Conservation (phyloP, 768 basidiomycete species). For the Ramaria sp. region DNA sequence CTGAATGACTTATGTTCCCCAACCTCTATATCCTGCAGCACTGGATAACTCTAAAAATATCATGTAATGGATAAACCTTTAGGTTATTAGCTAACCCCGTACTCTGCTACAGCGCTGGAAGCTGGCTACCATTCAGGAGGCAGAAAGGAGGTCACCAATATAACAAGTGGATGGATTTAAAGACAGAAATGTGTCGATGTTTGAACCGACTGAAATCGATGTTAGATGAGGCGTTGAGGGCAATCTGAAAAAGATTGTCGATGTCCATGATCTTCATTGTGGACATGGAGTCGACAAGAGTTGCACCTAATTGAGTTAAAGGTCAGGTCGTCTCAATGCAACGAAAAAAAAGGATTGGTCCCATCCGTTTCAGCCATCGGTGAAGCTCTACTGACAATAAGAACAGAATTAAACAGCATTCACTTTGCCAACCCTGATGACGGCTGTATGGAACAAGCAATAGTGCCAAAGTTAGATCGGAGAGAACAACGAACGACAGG, state of each 20-base stretch:
- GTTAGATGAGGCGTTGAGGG: no score
- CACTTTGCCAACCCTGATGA: background rate
- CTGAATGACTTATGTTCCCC: background rate
- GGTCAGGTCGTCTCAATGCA: background rate
- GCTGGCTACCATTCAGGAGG: no score
- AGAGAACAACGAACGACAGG: background rate
- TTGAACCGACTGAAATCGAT: no score
- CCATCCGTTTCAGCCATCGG: conserved; percentile 29
- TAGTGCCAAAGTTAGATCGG: no score
- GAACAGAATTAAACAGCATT: conserved; percentile 3
- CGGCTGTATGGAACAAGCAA: background rate
- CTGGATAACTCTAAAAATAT: no score
- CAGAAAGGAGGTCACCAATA: no score
- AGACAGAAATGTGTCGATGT: no score
- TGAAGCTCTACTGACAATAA: conserved; percentile 20
- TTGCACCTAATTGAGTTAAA: conserved; percentile 23
- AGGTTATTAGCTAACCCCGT: no score
- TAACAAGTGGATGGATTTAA: no score
- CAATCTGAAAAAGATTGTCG: conserved; percentile 44
- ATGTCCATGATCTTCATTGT: conserved; percentile 60
- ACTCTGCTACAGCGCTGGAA: no score
- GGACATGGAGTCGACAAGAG: conserved; percentile 48
- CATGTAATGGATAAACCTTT: no score
- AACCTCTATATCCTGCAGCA: no score
- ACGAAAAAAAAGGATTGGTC: conserved; percentile 21